phyloP scores from a whole-genome alignment of 345 rosid genomes.

The Gossypium turneri region DNA sequence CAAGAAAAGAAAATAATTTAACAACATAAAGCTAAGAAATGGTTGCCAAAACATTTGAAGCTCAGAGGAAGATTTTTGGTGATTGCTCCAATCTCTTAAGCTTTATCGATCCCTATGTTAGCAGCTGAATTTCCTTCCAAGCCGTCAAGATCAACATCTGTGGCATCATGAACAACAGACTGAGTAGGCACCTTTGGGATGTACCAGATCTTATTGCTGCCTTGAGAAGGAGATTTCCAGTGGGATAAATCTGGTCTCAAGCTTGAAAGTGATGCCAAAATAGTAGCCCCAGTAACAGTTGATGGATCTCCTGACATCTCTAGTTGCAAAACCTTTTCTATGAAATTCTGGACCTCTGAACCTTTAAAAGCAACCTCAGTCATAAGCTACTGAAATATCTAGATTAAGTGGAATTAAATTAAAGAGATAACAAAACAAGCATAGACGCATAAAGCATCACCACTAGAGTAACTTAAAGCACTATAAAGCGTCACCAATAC shows the following conservation, averaged over 20 bases:
- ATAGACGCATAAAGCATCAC: background rate
- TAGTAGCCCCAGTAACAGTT: slow-evolving; percentile 66
- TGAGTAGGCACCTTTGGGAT: too few relatives aligned
- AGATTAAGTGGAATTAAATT: background rate
- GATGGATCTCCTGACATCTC: slow-evolving; percentile 68
- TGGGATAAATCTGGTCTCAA: too few relatives aligned
- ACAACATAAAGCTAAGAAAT: too few relatives aligned
- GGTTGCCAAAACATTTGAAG: too few relatives aligned
- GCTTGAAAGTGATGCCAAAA: background rate
- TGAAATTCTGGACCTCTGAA: slow-evolving; percentile 39
- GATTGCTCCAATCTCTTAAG: slow-evolving; percentile 38
- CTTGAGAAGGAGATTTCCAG: too few relatives aligned
- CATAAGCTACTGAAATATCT: slow-evolving; percentile 69
- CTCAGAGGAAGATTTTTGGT: background rate
- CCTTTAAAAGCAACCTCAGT: slow-evolving; percentile 49
- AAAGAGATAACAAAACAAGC: background rate
- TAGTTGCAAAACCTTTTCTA: slow-evolving; percentile 44
- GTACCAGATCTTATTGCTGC: too few relatives aligned
- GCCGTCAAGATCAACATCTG: too few relatives aligned
- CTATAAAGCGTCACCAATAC: slow-evolving; percentile 42
- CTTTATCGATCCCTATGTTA: background rate
- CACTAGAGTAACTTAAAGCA: slow-evolving; percentile 4
- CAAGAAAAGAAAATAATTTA: too few relatives aligned
- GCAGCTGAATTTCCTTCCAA: too few relatives aligned
- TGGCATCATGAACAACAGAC: too few relatives aligned